Percentiles rank a stretch among this genome's conserved stretches.
These are phyloP conservation scores for Brassica carinata DNA, from an alignment of 345 rosid species.

Conservation along the genomic window DNA sequence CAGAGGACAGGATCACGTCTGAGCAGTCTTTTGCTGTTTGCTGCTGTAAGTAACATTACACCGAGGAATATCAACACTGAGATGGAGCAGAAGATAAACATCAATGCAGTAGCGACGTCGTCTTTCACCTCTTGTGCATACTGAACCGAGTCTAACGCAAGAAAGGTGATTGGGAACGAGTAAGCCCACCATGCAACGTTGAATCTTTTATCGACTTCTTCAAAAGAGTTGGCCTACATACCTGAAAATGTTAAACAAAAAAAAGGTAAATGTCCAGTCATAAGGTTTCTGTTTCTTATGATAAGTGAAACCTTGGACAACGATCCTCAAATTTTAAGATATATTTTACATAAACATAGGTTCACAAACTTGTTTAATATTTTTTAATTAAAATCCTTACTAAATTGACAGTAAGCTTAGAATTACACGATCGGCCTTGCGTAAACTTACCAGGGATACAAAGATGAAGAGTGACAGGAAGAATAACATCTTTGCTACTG, in stretches of 20 bases:
- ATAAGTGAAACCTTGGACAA: background rate
- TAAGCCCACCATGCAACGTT: slow-evolving; percentile 74
- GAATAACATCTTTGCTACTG: slow-evolving; percentile 56
- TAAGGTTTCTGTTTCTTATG: background rate
- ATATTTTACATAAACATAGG: background rate
- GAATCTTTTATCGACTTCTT: slow-evolving; percentile 70
- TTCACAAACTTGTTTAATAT: background rate
- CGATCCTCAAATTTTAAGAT: background rate
- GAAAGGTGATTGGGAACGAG: slow-evolving; percentile 57
- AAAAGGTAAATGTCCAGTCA: background rate
- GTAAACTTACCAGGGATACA: slow-evolving; percentile 57
- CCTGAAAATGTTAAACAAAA: slow-evolving; percentile 38
- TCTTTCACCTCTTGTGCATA: slow-evolving; percentile 54
- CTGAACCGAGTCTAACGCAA: slow-evolving; percentile 60
- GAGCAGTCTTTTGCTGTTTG: slow-evolving; percentile 39
- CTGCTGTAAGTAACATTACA: slow-evolving; percentile 54
- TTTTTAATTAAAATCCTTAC: background rate
- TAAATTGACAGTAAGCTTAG: background rate
- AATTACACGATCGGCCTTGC: background rate
- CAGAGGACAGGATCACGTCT: slow-evolving; percentile 43
- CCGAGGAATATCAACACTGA: slow-evolving; percentile 56
- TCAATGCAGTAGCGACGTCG: slow-evolving; percentile 39
- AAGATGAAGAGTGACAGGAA: slow-evolving; percentile 63
- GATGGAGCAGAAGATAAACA: slow-evolving; percentile 48
- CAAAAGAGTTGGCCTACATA: slow-evolving; percentile 59